Evolutionary conservation across 1,284 basidiomycete species (phyloP), one percentile per base, ranked within the genome.

Genomic region (Trichosporon sp.): DNA sequence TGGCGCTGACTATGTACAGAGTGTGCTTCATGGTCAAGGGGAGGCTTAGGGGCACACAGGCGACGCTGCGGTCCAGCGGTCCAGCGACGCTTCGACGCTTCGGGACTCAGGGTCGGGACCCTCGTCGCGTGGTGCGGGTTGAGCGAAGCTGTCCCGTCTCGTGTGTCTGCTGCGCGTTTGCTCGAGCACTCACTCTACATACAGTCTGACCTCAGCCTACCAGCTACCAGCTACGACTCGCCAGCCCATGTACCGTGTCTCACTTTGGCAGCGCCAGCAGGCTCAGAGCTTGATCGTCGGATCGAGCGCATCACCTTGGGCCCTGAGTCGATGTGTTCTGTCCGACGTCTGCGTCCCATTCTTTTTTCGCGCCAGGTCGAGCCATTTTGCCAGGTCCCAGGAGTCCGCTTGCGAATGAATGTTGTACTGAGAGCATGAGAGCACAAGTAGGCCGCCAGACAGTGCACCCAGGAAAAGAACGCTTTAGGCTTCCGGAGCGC

Each of bases 41-140:
- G n/a, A n/a, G n/a, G n/a, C n/a, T n/a, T n/a, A n/a, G n/a, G n/a
- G n/a, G n/a, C n/a, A n/a, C n/a, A n/a, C n/a, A n/a, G n/a, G n/a
- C n/a, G n/a, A n/a, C n/a, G n/a, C n/a, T n/a, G n/a, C n/a, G n/a
- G n/a, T n/a, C n/a, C n/a, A n/a, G n/a, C n/a, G n/a, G n/a, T n/a
- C n/a, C n/a, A n/a, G n/a, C n/a, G n/a, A n/a, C n/a, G n/a, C n/a
- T n/a, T n/a, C n/a, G n/a, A n/a, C n/a, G n/a, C n/a, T n/a, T n/a
- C n/a, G n/a, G n/a, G n/a, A n/a, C 21, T 23, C 56, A 58, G 56
- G 53, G 53, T 31, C 27, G 12, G 44, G 15, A 11, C 18, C 29
- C 56, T 18, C 56, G 27, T 58, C 56, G 56, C 56, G 56, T 58
- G 56, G 56, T 58, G 56, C 56, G 56, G 56, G 56, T 58, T n/a